Conservation (phyloP, 768 basidiomycete species). For the Xerocomellus chrysenteron region DNA sequence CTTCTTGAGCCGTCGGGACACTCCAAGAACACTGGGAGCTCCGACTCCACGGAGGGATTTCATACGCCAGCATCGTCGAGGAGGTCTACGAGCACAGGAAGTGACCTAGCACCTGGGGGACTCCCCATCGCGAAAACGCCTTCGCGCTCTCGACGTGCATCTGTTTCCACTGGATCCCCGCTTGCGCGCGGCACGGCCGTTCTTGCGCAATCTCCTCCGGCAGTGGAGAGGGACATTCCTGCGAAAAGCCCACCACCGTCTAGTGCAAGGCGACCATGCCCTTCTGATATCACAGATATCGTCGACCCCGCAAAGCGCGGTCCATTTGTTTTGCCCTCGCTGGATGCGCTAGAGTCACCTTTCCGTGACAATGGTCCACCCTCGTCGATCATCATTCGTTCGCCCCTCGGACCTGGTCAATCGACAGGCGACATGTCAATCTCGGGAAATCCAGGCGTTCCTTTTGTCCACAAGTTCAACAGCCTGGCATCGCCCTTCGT, state of each 20-base stretch:
- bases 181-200: background rate
- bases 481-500: constrained; percentile 16
- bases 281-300: background rate
- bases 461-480: constrained; percentile 6
- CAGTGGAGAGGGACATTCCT: constrained; percentile 1
- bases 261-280: background rate
- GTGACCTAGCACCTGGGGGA: constrained; percentile 3
- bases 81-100: constrained; percentile 8
- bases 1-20: constrained; percentile 21
- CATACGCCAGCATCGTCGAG: background rate
- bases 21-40: constrained; percentile 1
- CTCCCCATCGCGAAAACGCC: constrained; percentile 17
- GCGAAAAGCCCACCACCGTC: background rate
- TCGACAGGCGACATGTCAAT: background rate
- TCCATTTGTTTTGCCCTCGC: constrained; percentile 3
- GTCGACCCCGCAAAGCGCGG: background rate
- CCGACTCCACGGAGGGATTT: constrained; percentile 9
- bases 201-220: constrained; percentile 1
- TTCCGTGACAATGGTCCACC: constrained; percentile 12
- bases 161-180: constrained; percentile 16
- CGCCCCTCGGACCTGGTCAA: constrained; percentile 9
- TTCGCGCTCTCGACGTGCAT: constrained; percentile 18
- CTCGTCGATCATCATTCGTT: constrained; percentile 24
- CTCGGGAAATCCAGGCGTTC: background rate
- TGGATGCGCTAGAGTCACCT: constrained; percentile 16